Conservation (phyloP, 495 filamentous ascomycete genomes). For the Physcia stellaris region DNA sequence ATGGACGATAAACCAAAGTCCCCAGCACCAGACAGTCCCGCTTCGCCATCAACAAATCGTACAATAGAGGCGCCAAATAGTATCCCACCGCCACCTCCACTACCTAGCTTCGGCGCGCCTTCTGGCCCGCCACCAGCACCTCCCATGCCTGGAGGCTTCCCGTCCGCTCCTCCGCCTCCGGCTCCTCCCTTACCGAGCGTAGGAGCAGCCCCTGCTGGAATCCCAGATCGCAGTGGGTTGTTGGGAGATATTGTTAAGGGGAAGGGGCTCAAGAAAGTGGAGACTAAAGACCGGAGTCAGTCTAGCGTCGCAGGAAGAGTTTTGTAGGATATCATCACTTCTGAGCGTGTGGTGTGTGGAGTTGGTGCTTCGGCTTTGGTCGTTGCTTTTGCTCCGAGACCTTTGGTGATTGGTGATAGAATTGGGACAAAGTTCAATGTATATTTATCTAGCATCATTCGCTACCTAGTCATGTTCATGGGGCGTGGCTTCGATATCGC, state of each 20-base stretch:
- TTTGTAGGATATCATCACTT: slow-evolving; percentile 31
- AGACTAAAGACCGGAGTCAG: slow-evolving; percentile 72
- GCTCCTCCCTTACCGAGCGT: slow-evolving; percentile 26
- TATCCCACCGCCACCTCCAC: slow-evolving; percentile 20
- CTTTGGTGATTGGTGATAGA: no score
- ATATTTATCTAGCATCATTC: no score
- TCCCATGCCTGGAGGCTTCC: slow-evolving; percentile 24
- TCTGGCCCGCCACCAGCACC: slow-evolving; percentile 37
- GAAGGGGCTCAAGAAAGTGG: slow-evolving; percentile 61
- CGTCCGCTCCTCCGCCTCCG: slow-evolving; percentile 26
- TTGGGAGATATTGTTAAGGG: slow-evolving; percentile 72
- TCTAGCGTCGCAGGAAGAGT: slow-evolving; percentile 61
- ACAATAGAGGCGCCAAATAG: slow-evolving; percentile 6
- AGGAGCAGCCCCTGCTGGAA: slow-evolving; percentile 15
- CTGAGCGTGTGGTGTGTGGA: no score
- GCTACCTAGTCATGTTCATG: no score
- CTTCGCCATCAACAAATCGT: slow-evolving; percentile 9
- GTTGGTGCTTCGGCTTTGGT: no score
- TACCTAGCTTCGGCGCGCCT: slow-evolving; percentile 28
- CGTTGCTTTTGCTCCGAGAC: no score
- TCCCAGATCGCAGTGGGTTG: slow-evolving; percentile 41
- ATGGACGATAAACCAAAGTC: slow-evolving; percentile 56
- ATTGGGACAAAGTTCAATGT: no score
- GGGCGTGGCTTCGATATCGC: no score
- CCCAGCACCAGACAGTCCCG: slow-evolving; percentile 21